These are phyloP conservation scores for Blumeriella jaapii DNA, from an alignment of 2,329 filamentous ascomycete species.

Conservation along the genomic window DNA sequence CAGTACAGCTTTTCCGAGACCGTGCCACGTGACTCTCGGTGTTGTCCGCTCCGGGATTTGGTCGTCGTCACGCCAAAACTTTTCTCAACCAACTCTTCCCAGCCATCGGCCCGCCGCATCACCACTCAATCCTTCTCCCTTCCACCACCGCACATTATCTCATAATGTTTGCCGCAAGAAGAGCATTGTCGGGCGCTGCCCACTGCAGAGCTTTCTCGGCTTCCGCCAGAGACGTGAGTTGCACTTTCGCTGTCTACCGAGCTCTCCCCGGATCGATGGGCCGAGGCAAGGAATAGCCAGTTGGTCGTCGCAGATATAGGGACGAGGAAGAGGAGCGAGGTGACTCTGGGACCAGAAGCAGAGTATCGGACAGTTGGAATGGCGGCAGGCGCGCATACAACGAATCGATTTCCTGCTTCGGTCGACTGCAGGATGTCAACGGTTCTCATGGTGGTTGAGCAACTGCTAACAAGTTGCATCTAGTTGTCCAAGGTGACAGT, in stretches of 20 bases:
- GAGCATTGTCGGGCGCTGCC: constrained; percentile 41
- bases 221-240: constrained; percentile 61
- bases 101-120: no score
- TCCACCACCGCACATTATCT: constrained; percentile 11
- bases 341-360: neutral
- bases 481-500: constrained; percentile 96
- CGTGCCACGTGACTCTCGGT: no score
- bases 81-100: no score
- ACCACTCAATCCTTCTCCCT: constrained; percentile 9
- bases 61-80: no score
- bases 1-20: no score
- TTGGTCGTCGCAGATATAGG: constrained; percentile 4
- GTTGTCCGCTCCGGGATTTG: no score
- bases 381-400: neutral
- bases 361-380: neutral
- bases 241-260: constrained; percentile 6
- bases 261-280: constrained; percentile 2
- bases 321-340: neutral
- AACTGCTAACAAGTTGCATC: constrained; percentile 17
- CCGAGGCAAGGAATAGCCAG: constrained; percentile 5
- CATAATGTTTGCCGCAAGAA: constrained; percentile 65
- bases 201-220: constrained; percentile 75
- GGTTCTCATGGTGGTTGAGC: neutral
- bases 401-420: neutral
- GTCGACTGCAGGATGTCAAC: neutral